phyloP scores from a whole-genome alignment of 2,329 filamentous ascomycete genomes.

The Curvularia sp. region DNA sequence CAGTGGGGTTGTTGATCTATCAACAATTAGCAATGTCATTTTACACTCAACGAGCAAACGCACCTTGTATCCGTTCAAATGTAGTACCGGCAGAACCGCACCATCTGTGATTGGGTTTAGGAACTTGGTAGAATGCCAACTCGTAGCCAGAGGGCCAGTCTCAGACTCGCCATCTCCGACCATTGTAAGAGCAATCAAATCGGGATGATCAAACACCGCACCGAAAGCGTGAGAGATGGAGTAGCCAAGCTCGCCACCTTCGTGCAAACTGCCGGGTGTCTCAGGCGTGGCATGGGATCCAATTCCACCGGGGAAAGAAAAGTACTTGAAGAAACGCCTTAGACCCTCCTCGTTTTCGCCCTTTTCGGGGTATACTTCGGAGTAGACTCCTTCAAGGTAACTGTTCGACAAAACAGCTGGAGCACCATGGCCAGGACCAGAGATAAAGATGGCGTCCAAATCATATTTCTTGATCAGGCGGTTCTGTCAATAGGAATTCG shows the following conservation, averaged over 20 bases:
- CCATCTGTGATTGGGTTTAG: constrained; percentile 80
- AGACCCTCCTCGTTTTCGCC: constrained; percentile 72
- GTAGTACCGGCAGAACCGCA: constrained; percentile 77
- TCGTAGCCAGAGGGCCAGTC: constrained; percentile 78
- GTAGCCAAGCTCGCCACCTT: constrained; percentile 84
- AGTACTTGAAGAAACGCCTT: constrained; percentile 80
- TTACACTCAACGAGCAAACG: not conserved
- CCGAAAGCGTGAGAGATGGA: constrained; percentile 81
- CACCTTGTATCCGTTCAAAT: constrained; percentile 86
- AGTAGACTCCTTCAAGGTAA: constrained; percentile 79
- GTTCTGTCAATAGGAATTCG: constrained; percentile 53
- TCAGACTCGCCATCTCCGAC: constrained; percentile 84
- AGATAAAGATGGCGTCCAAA: constrained; percentile 74
- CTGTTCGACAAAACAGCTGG: constrained; percentile 77
- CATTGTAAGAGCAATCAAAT: constrained; percentile 77
- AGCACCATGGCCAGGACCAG: constrained; percentile 78
- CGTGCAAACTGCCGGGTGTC: constrained; percentile 77
- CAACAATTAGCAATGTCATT: constrained; percentile 8
- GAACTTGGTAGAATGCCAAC: constrained; percentile 85
- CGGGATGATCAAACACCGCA: constrained; percentile 75
- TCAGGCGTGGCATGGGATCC: constrained; percentile 80
- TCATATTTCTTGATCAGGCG: constrained; percentile 82
- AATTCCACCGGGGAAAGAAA: constrained; percentile 81
- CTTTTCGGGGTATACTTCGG: constrained; percentile 78
- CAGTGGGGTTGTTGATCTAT: constrained; percentile 55